phyloP scores from a whole-genome alignment of 2,329 filamentous ascomycete species.

The Stagonosporopsis cucurbitacearum region DNA sequence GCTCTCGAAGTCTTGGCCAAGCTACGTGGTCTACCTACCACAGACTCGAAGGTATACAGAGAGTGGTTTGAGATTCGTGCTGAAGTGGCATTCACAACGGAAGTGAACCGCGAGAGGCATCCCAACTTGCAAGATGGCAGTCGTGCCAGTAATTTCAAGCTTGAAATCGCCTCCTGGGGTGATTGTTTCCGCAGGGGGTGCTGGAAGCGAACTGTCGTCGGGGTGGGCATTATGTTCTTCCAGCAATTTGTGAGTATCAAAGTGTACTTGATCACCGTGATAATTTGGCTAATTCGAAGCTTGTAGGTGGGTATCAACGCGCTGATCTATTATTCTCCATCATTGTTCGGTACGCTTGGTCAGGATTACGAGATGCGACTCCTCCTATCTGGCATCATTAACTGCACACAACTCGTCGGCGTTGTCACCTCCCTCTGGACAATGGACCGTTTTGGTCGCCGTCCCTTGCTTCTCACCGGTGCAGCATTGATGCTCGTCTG shows the following conservation, averaged over 20 bases:
- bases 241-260: slow-evolving; percentile 48
- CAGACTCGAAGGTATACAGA: slow-evolving; percentile 58
- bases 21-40: slow-evolving; percentile 57
- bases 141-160: slow-evolving; percentile 47
- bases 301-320: slow-evolving; percentile 27
- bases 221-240: slow-evolving; percentile 53
- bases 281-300: not conserved
- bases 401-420: slow-evolving; percentile 49
- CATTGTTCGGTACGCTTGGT: slow-evolving; percentile 66
- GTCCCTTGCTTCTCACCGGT: slow-evolving; percentile 50
- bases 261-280: not conserved
- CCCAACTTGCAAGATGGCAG: slow-evolving; percentile 42
- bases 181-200: slow-evolving; percentile 57
- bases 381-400: slow-evolving; percentile 72
- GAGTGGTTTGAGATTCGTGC: slow-evolving; percentile 62
- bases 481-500: slow-evolving; percentile 56
- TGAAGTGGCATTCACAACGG: slow-evolving; percentile 61
- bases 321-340: slow-evolving; percentile 66
- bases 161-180: slow-evolving; percentile 55
- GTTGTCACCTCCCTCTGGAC: slow-evolving; percentile 51
- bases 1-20: slow-evolving; percentile 56
- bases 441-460: slow-evolving; percentile 53
- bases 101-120: slow-evolving; percentile 50
- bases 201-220: slow-evolving; percentile 53
- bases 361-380: slow-evolving; percentile 61